phyloP scores from a whole-genome alignment of 371 early-diverging fungal species.

The Syncephalastrum racemosum region DNA sequence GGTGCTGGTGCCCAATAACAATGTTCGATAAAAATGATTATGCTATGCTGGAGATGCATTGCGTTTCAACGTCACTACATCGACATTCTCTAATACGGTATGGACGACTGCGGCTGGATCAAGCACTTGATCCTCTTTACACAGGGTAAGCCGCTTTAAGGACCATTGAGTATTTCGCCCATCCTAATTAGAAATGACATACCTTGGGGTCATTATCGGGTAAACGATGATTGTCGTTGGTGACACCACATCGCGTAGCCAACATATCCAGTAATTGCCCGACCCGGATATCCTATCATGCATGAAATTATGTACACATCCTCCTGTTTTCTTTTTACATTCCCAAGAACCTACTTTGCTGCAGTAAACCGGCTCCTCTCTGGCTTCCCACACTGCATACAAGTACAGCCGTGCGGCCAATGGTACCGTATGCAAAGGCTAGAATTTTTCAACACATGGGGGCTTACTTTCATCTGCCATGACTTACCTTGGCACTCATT shows the following conservation, averaged over 20 bases:
- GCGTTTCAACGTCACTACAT: no score
- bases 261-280: conserved; percentile 8
- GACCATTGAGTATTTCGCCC: no score
- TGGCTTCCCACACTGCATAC: not conserved
- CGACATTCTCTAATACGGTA: no score
- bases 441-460: not conserved
- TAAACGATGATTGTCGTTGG: conserved; percentile 11
- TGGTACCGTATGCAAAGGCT: not conserved
- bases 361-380: conserved; percentile 3
- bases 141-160: no score
- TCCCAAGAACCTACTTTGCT: not conserved
- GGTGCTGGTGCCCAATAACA: no score
- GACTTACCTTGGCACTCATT: conserved; percentile 11
- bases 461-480: not conserved
- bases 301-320: no score
- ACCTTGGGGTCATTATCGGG: conserved; percentile 8
- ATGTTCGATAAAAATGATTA: no score
- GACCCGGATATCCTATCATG: conserved; percentile 8
- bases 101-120: no score
- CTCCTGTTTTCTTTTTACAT: not conserved
- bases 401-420: conserved; percentile 11
- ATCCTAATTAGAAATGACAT: not conserved
- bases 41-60: no score
- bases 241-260: conserved; percentile 5
- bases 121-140: no score